Evolutionary conservation across 441 rosid species (phyloP), one percentile per base, ranked within the genome.

Genomic region (Rhodomyrtus psidioides): DNA sequence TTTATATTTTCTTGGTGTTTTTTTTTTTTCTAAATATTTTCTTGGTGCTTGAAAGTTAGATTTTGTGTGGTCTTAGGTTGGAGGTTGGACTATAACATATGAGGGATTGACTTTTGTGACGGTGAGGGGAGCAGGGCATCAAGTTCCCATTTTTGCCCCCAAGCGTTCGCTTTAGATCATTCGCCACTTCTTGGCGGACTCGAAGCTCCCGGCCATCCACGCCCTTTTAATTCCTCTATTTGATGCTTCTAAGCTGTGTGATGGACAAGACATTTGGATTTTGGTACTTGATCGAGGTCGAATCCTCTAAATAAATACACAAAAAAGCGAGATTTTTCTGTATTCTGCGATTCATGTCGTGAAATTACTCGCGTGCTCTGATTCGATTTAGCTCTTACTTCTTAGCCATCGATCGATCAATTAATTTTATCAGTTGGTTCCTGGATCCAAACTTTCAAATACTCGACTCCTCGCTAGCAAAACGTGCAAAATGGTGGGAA

Each of bases 91-190:
- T 4, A 49, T 82, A 7, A 53, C 13, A 10, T 75, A 74, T 10
- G 82, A 86, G 6, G 87, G 90, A 39, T 13, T 88, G 81, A 86
- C 57, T 2, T 87, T 85, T 57, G 58, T 83, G 51, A 85, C 83
- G 6, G 84, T 83, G 57, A 85, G 85, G 30, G 84, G 84, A 28
- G 88, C 87, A 4, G 86, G 87, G 21, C 90, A 86, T 82, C 85
- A 84, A 17, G 88, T 88, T 16, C 90, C 88, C 14, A 28, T 88
- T 16, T 88, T 34, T 26, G 84, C 87, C 30, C 88, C 82, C 12
- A 44, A 74, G 75, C 84, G 27, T 3, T 81, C 88, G 8, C 88
- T 84, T 19, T 87, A 88, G 55, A 82, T 86, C 21, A 28, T 88
- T 83, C 26, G 62, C 19, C 85, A 53, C 56, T 84, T 84, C 84